These are phyloP conservation scores for Cystobasidiaceae sp. DNA, from an alignment of 1,284 basidiomycete genomes.

Conservation along the genomic window DNA sequence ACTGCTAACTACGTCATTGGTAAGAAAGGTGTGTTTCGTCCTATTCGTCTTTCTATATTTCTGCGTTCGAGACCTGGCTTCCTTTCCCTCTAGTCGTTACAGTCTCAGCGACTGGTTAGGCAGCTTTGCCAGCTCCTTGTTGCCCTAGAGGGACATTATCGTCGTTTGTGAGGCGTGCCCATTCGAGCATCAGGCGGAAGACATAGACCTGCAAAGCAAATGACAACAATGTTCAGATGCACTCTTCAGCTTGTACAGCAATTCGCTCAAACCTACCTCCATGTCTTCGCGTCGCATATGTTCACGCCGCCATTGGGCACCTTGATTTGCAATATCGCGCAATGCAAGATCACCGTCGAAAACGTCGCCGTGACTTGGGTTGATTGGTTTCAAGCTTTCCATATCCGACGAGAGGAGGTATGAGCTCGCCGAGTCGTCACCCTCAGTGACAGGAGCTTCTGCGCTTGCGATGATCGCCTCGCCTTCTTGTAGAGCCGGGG, in stretches of 20 bases:
- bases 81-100: too few species aligned
- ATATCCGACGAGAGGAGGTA: conserved; percentile 36
- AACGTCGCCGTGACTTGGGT: conserved; percentile 47
- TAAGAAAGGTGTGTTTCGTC: too few species aligned
- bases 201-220: conserved; percentile 53
- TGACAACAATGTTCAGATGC: too few species aligned
- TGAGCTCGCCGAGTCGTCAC: conserved; percentile 53
- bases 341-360: conserved; percentile 68
- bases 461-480: background rate
- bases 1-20: too few species aligned
- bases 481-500: background rate
- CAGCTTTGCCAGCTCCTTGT: background rate
- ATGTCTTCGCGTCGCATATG: conserved; percentile 76
- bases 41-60: too few species aligned
- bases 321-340: conserved; percentile 74
- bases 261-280: conserved; percentile 53
- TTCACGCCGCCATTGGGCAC: conserved; percentile 80
- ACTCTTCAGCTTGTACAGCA: conserved; percentile 5
- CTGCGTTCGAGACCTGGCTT: too few species aligned
- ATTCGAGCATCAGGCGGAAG: conserved; percentile 83
- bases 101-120: background rate
- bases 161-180: conserved; percentile 58
- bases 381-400: conserved; percentile 49
- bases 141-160: background rate
- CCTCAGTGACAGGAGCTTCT: background rate